Base-by-base conservation (phyloP, 371 early-diverging fungal genomes). In the Furculomyces boomerangus region DNA sequence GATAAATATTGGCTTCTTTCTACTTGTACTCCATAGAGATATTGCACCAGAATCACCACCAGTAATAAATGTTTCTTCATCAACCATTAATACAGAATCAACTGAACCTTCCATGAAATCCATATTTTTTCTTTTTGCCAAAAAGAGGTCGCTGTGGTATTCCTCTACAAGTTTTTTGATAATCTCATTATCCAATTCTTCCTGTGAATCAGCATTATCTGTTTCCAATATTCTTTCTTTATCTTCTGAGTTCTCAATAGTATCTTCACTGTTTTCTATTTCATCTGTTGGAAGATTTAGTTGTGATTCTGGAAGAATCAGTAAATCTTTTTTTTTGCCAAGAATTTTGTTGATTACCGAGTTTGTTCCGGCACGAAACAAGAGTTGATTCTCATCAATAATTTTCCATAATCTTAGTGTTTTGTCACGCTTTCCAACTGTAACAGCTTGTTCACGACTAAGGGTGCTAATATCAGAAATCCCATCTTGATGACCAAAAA, bases 401-500 rank as follows among this genome's bases (percentile, higher is more conserved):
- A 95, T 85, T 68, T 93, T 93, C 95, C 95, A 97, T 57, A 92
- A 56, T 49, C 98, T 75, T 28, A 83, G 76, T 27, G 93, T 89
- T 55, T 83, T 78, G 65, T 97, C 98, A 43, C 98, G 80, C 8
- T 84, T 75, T 28, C 98, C 98, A 13, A 80, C 73, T n/a, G 94
- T 84, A 20, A 97, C 75, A 60, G 95, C 95, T 28, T 87, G 84
- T 63, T 95, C 96, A 43, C 80, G 72, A 24, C 72, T 70, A 61
- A 94, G 71, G 50, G 88, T 74, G 70, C 81, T 86, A 26, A 97
- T 76, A 26, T 66, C 66, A 1, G 79, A 74, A 58, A 93, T 81
- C 30, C 72, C 68, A 67, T 95, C 96, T 69, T 94, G 96, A 64
- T 97, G 98, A 22, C 98, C 98, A 74, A 93, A 94, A 64, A 97